These are phyloP conservation scores for Botrytis tulipae DNA, from an alignment of 2,329 filamentous ascomycete genomes.

Conservation along the genomic window DNA sequence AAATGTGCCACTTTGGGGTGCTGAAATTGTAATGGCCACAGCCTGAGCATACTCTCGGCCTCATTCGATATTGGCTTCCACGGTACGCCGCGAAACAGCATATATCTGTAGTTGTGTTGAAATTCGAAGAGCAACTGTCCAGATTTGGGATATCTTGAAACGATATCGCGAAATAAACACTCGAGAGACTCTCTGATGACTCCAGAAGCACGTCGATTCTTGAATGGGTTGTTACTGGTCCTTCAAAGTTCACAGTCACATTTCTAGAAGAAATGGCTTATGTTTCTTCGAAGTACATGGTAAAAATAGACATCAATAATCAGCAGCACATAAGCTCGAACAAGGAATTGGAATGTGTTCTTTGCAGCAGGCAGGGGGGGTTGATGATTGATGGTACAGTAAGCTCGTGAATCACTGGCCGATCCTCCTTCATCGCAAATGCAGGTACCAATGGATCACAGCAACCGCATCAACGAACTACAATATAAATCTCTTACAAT, in stretches of 20 bases:
- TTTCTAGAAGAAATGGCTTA: neutral
- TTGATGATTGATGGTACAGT: conserved; percentile 3
- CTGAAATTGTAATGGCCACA: neutral
- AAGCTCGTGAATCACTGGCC: conserved; percentile 11
- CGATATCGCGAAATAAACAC: neutral
- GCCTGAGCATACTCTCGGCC: neutral
- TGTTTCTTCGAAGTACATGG: neutral
- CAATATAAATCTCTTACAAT: neutral
- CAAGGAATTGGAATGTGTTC: neutral
- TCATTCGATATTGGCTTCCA: neutral
- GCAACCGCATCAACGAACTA: neutral
- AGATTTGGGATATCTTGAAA: neutral
- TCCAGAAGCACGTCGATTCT: neutral
- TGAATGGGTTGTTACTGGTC: too few species aligned
- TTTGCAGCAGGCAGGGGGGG: neutral
- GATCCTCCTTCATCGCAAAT: conserved; percentile 18
- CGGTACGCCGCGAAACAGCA: neutral
- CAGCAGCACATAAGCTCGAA: conserved; percentile 6
- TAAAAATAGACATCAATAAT: conserved; percentile 9
- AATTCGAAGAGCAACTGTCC: neutral
- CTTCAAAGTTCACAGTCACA: neutral
- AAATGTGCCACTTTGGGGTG: neutral
- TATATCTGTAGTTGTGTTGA: neutral
- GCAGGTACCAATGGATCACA: conserved; percentile 9
- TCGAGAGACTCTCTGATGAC: neutral